Evolutionary conservation across 208 protist genomes (phyloP).

Genomic region (Blastocrithidia nonstop): DNA sequence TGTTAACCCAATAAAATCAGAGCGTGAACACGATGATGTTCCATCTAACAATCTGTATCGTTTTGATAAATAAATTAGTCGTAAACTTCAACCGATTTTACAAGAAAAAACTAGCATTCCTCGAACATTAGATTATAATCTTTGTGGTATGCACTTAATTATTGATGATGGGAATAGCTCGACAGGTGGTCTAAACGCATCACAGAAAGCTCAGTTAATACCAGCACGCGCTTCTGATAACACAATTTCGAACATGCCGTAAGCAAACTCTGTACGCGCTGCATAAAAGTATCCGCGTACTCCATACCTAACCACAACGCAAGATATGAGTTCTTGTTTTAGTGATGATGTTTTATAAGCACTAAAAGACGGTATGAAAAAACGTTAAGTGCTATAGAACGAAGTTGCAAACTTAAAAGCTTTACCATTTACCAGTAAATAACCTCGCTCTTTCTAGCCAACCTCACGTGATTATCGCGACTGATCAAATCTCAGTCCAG

Average conservation of each 20-base stretch:
- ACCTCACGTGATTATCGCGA: conserved; percentile 82
- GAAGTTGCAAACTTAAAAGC: conserved; percentile 25
- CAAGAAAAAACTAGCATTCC: conserved; percentile 65
- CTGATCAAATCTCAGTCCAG: conserved; percentile 53
- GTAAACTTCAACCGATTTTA: conserved; percentile 71
- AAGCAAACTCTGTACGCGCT: too few relatives aligned
- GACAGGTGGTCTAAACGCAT: conserved; percentile 32
- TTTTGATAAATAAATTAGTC: conserved; percentile 66
- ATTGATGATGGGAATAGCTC: conserved; percentile 19
- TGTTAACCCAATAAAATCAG: conserved; percentile 44
- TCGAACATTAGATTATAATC: conserved; percentile 49
- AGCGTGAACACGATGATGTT: conserved; percentile 58
- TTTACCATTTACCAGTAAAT: conserved; percentile 5
- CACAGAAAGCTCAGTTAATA: conserved; percentile 50
- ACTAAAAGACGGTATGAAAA: conserved; percentile 24
- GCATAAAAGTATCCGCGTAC: too few relatives aligned
- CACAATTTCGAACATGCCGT: conserved; percentile 40
- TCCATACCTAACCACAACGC: too few relatives aligned
- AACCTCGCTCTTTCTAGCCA: conserved; percentile 49
- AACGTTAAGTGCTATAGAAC: conserved; percentile 16
- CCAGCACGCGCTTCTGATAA: conserved; percentile 49
- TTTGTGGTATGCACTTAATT: conserved; percentile 42
- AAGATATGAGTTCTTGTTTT: too few relatives aligned
- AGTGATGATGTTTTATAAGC: conserved; percentile 48
- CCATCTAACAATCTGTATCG: conserved; percentile 35